A percentile compares a stretch with the other conserved stretches of the same genome.
Evolutionary conservation across 1,284 basidiomycete genomes (phyloP).

Genomic region (Ceratobasidium sp.): DNA sequence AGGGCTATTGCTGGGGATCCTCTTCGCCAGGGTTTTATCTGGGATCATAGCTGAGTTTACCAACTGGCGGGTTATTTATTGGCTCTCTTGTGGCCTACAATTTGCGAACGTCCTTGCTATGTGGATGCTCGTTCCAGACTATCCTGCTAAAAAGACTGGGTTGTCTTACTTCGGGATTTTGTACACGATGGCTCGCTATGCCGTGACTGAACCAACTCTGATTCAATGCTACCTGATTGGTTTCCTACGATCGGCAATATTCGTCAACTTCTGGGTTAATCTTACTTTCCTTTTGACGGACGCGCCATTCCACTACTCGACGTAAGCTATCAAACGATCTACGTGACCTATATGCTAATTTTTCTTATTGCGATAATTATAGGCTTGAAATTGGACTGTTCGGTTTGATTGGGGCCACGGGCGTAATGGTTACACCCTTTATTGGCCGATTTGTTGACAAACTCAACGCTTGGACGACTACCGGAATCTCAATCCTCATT

Average conservation of each 20-base stretch:
- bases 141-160: constrained; percentile 70
- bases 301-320: constrained; percentile 74
- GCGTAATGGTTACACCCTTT: constrained; percentile 73
- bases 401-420: constrained; percentile 76
- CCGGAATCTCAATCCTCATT: constrained; percentile 65
- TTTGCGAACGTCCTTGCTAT: constrained; percentile 66
- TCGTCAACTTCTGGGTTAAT: constrained; percentile 77
- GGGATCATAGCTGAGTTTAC: constrained; percentile 75
- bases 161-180: constrained; percentile 74
- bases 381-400: constrained; percentile 76
- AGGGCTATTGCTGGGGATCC: constrained; percentile 77
- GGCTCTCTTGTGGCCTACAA: constrained; percentile 73
- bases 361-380: neutral
- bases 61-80: constrained; percentile 76
- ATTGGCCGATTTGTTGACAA: constrained; percentile 73
- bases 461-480: constrained; percentile 76
- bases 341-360: neutral
- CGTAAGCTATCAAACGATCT: constrained; percentile 60
- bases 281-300: constrained; percentile 79
- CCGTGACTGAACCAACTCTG: constrained; percentile 76
- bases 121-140: constrained; percentile 76
- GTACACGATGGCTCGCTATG: constrained; percentile 75
- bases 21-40: constrained; percentile 75
- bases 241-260: constrained; percentile 70
- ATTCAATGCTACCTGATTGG: constrained; percentile 74